Percentiles rank a stretch among this genome's conserved stretches.
Conservation (phyloP, 139 green algal genomes). For the Zygnema cylindricum region DNA sequence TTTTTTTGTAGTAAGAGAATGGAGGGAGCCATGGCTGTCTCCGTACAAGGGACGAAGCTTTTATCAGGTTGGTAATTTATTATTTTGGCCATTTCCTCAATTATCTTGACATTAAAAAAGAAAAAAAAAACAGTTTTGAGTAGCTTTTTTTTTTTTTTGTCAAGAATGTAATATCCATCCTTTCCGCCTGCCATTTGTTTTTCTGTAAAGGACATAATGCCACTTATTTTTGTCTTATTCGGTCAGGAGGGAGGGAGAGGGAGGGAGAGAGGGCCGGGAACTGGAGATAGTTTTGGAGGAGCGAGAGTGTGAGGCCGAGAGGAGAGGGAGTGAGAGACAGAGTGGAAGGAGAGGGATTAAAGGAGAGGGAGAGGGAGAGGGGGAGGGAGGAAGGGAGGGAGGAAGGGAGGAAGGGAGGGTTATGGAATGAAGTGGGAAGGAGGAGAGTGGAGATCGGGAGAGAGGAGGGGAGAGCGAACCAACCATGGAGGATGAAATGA, state of each 20-base stretch:
- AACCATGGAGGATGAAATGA: too few relatives aligned
- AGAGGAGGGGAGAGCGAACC: neutral
- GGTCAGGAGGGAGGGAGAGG: neutral
- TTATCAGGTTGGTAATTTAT: too few relatives aligned
- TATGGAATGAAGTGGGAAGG: neutral
- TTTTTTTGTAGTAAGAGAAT: too few relatives aligned
- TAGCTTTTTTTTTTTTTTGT: too few relatives aligned
- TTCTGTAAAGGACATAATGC: too few relatives aligned
- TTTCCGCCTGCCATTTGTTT: too few relatives aligned
- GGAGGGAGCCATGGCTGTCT: too few relatives aligned
- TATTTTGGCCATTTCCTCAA: too few relatives aligned
- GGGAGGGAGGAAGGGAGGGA: neutral
- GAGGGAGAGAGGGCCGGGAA: neutral
- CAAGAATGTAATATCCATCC: too few relatives aligned
- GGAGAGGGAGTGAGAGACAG: neutral
- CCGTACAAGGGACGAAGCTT: too few relatives aligned
- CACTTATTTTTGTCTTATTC: too few relatives aligned
- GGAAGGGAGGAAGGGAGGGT: neutral
- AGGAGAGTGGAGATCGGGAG: neutral
- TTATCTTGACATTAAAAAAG: too few relatives aligned
- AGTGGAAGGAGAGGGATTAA: neutral
- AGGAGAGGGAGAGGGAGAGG: neutral
- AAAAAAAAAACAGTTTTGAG: slow-evolving; percentile 19
- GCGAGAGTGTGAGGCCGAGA: neutral
- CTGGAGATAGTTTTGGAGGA: neutral